Evolutionary conservation across 1,284 basidiomycete genomes (phyloP).

Genomic region (Cutaneotrichosporon sp.): DNA sequence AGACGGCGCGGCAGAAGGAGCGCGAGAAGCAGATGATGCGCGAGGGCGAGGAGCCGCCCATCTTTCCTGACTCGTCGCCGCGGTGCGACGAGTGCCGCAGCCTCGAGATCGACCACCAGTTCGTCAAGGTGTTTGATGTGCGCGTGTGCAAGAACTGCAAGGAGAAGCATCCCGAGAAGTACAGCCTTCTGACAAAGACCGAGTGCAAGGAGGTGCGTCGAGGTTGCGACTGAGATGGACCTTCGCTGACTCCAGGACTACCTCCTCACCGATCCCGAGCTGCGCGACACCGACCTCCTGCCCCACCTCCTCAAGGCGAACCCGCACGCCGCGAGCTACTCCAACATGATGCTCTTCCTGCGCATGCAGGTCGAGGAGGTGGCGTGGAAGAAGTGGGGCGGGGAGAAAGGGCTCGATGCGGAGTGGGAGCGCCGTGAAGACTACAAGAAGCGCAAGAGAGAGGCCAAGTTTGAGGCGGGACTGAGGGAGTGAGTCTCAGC

Average conservation of each 20-base stretch:
- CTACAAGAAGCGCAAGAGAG: constrained; percentile 88
- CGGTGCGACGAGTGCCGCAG: constrained; percentile 80
- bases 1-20: constrained; percentile 70
- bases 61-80: constrained; percentile 67
- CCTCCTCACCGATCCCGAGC: constrained; percentile 84
- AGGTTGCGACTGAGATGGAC: not conserved
- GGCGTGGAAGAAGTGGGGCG: constrained; percentile 98
- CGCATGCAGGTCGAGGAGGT: constrained; percentile 93
- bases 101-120: constrained; percentile 80
- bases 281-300: constrained; percentile 86
- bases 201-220: constrained; percentile 80
- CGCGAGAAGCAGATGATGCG: constrained; percentile 67
- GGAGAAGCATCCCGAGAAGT: constrained; percentile 84
- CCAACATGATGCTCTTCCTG: constrained; percentile 99
- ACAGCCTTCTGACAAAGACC: constrained; percentile 94
- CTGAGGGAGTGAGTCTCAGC: constrained; percentile 61
- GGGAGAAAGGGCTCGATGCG: constrained; percentile 82
- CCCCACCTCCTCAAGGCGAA: constrained; percentile 95
- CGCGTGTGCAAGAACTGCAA: constrained; percentile 87
- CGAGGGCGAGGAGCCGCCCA: constrained; percentile 70
- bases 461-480: constrained; percentile 88
- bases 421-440: constrained; percentile 79
- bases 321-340: constrained; percentile 93
- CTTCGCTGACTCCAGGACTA: constrained; percentile 69
- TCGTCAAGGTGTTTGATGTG: constrained; percentile 74